Evolutionary conservation across 495 filamentous ascomycete species (phyloP), one percentile per base, ranked within the genome.

Genomic region (Xylaria sp.): DNA sequence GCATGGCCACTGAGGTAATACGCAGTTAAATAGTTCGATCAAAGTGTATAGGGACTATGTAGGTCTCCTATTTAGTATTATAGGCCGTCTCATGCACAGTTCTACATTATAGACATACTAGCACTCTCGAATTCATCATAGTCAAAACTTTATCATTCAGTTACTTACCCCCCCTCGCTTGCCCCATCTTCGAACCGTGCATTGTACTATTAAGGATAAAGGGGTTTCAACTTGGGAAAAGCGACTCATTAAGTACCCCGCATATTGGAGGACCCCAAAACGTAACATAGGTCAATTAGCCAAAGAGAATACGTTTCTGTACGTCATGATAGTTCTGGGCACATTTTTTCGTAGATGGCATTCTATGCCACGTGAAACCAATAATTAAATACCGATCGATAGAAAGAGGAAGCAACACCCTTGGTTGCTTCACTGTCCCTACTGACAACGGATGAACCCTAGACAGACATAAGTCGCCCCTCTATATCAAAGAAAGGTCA

Each of bases 281-380:
- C 14, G 24, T 63, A 63, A 35, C 19, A 9, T 19, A 50, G 17
- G 43, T n/a, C 19, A 46, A 66, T 50, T 46, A 66, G 62, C 62
- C 44, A 52, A 52, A 52, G 37, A 11, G 24, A 50, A 12, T 17
- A 21, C 31, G 48, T 64, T 37, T 12, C 8, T 58, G 3, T 19
- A 11, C 5, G 31, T 37, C 14, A n/a, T 37, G 31, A 37, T 9
- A n/a, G 17, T 35, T 35, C 21, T 3, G 26, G 15, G 15, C 15
- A 2, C 14, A 31, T 33, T 19, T 33, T 33, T 8, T 19, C 6
- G 21, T 11, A 1, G 9, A n/a, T n/a, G 5, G 3, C 31, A 31
- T 55, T 17, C 11, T 31, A 29, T 15, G 9, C 50, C 5, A 12
- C 9, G 9, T 12, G 12, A 21, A 53, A 26, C 15, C 3, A 29